Conservation (phyloP, 2,329 filamentous ascomycete species). For the Parafenestella ontariensis region DNA sequence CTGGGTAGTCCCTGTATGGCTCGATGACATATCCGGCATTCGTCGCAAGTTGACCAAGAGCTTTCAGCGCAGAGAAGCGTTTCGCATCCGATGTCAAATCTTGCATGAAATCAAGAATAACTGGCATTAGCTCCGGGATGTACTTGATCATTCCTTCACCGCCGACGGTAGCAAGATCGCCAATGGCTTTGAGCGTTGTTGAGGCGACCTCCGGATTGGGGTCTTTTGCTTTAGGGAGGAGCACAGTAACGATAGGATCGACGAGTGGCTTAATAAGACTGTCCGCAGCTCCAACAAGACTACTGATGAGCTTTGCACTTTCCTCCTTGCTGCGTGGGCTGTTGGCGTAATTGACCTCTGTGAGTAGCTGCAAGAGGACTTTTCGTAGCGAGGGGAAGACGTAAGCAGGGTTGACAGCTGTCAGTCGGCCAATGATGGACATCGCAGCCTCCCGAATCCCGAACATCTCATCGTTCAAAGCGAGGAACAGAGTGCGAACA, state of each 20-base stretch:
- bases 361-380: conserved; percentile 92
- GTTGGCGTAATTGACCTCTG: conserved; percentile 94
- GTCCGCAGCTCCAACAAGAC: conserved; percentile 91
- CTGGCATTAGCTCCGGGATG: conserved; percentile 89
- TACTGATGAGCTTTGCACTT: conserved; percentile 88
- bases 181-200: conserved; percentile 93
- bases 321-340: conserved; percentile 95
- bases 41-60: conserved; percentile 89
- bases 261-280: conserved; percentile 95
- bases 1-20: conserved; percentile 93
- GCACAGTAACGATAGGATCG: conserved; percentile 91
- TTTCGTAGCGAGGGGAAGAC: conserved; percentile 96
- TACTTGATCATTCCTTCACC: conserved; percentile 93
- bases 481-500: conserved; percentile 92
- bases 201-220: conserved; percentile 86
- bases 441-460: conserved; percentile 93
- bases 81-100: conserved; percentile 91
- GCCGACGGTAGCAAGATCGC: conserved; percentile 91
- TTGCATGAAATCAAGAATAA: conserved; percentile 92
- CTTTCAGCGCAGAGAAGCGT: conserved; percentile 87
- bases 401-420: conserved; percentile 91
- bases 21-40: conserved; percentile 98
- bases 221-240: conserved; percentile 92
- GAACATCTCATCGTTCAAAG: conserved; percentile 94
- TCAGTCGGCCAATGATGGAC: conserved; percentile 92